Evolutionary conservation across 129 eudicot genomes (phyloP).

Genomic region (Silybum marianum): DNA sequence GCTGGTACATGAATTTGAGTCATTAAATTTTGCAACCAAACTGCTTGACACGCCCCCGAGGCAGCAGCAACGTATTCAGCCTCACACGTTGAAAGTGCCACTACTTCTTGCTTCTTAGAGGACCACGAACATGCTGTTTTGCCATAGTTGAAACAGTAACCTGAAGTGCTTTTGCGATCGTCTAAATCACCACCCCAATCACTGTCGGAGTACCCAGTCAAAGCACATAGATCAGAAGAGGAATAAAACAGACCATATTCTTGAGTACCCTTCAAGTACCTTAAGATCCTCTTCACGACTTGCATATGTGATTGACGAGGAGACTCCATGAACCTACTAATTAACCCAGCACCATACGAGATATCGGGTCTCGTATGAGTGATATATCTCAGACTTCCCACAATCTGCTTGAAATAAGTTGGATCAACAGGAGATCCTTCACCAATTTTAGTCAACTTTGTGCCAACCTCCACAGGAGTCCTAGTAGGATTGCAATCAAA

Average conservation of each 20-base stretch:
- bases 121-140: neutral
- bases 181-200: conserved; percentile 15
- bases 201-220: neutral
- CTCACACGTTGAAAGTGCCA: neutral
- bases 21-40: neutral
- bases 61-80: neutral
- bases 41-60: neutral
- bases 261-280: conserved; percentile 16
- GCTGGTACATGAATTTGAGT: neutral
- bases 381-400: conserved; percentile 14
- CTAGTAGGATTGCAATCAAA: neutral
- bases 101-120: neutral
- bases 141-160: neutral
- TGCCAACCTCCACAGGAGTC: neutral
- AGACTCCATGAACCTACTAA: conserved; percentile 11
- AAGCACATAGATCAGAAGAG: neutral
- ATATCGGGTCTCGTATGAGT: conserved; percentile 22
- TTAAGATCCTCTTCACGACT: conserved; percentile 10
- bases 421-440: neutral
- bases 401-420: conserved; percentile 20
- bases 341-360: neutral
- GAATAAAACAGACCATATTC: conserved; percentile 13
- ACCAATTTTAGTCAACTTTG: neutral
- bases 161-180: neutral
- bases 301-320: conserved; percentile 17